Conservation (phyloP, 2,329 filamentous ascomycete genomes). For the Spiromastix sp. region DNA sequence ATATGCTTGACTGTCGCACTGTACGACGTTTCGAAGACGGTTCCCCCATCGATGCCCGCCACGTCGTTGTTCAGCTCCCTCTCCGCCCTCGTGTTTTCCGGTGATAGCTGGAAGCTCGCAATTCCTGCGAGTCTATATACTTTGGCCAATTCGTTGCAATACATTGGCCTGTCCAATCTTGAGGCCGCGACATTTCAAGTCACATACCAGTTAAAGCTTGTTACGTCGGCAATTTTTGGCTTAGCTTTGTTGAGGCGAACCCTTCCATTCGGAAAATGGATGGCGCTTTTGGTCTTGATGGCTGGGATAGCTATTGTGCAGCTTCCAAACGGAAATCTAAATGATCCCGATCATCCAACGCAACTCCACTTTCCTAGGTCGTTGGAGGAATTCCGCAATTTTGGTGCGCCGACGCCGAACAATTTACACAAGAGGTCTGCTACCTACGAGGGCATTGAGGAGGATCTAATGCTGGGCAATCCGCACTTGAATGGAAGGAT, state of each 20-base stretch:
- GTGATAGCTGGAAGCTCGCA: conserved; percentile 89
- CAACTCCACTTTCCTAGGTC: conserved; percentile 64
- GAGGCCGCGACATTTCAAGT: conserved; percentile 91
- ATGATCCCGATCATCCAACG: conserved; percentile 49
- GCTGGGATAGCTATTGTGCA: conserved; percentile 78
- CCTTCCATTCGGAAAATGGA: conserved; percentile 66
- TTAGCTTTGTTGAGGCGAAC: conserved; percentile 63
- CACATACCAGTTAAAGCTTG: conserved; percentile 87
- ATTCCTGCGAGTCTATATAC: conserved; percentile 85
- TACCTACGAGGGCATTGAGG: conserved; percentile 79
- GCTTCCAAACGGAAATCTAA: conserved; percentile 49
- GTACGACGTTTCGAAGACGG: conserved; percentile 70
- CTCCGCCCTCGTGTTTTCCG: conserved; percentile 69
- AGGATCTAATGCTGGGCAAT: conserved; percentile 43
- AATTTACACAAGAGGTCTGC: conserved; percentile 61
- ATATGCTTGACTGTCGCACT: conserved; percentile 79
- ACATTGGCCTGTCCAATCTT: conserved; percentile 80
- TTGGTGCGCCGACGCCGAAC: conserved; percentile 27
- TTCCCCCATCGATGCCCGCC: conserved; percentile 68
- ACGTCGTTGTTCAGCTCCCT: conserved; percentile 73
- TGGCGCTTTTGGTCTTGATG: conserved; percentile 67
- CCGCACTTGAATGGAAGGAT: conserved; percentile 65
- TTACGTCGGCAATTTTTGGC: conserved; percentile 81
- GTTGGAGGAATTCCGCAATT: conserved; percentile 60
- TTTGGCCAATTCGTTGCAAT: conserved; percentile 86